Percentiles rank a stretch among this genome's conserved stretches.
Conservation (phyloP, 495 filamentous ascomycete species). For the Tuber indicum region DNA sequence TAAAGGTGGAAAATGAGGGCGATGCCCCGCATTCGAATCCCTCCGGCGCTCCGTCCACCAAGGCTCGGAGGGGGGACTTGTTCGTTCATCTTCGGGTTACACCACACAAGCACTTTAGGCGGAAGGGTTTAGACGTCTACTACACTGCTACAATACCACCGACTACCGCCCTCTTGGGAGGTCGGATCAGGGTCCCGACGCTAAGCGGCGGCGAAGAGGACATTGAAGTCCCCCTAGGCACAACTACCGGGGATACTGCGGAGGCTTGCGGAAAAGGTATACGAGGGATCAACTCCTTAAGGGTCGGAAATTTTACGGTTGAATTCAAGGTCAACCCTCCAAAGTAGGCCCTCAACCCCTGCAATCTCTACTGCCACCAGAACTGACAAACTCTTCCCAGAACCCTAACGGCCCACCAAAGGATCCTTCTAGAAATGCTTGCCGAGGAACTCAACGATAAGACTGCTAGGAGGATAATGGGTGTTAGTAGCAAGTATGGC, state of each 20-base stretch:
- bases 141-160: slow-evolving; percentile 87
- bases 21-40: slow-evolving; percentile 56
- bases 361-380: neutral
- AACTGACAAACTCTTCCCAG: slow-evolving; percentile 16
- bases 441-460: slow-evolving; percentile 91
- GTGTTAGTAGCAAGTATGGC: slow-evolving; percentile 51
- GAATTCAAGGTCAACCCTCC: slow-evolving; percentile 95
- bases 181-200: slow-evolving; percentile 81
- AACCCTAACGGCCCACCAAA: slow-evolving; percentile 69
- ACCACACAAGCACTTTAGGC: slow-evolving; percentile 76
- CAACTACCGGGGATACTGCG: slow-evolving; percentile 84
- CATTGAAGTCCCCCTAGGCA: slow-evolving; percentile 80
- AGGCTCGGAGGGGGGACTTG: slow-evolving; percentile 68
- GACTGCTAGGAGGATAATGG: slow-evolving; percentile 88
- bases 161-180: slow-evolving; percentile 86
- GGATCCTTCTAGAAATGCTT: slow-evolving; percentile 85
- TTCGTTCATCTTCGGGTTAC: slow-evolving; percentile 79
- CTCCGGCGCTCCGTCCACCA: slow-evolving; percentile 57
- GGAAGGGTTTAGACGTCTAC: slow-evolving; percentile 77
- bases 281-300: slow-evolving; percentile 61
- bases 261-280: slow-evolving; percentile 84
- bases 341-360: slow-evolving; percentile 52
- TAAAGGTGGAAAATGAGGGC: slow-evolving; percentile 74
- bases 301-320: slow-evolving; percentile 66
- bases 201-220: slow-evolving; percentile 80